Conservation (phyloP, 305 asterid genomes). For the Lippia alba region DNA sequence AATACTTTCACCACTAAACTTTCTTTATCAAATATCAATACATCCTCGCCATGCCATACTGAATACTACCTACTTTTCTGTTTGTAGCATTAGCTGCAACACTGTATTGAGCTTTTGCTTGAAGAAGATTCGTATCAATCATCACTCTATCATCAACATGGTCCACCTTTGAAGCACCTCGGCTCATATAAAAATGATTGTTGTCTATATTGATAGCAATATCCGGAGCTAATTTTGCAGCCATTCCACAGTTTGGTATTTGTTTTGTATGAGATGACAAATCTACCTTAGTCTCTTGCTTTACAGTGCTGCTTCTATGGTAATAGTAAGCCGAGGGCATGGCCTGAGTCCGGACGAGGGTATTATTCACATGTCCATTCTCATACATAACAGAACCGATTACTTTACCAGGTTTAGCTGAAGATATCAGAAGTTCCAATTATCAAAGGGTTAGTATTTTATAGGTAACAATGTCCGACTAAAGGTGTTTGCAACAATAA, state of each 20-base stretch:
- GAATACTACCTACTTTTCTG: slow-evolving; percentile 66
- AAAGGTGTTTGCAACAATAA: too few relatives aligned
- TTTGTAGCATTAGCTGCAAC: slow-evolving; percentile 43
- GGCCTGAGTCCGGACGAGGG: slow-evolving; percentile 42
- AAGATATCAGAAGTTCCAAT: slow-evolving; percentile 20
- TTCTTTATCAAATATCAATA: slow-evolving; percentile 39
- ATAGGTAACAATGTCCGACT: neutral
- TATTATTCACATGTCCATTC: slow-evolving; percentile 44
- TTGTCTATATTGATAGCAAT: slow-evolving; percentile 63
- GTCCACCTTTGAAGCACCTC: slow-evolving; percentile 48
- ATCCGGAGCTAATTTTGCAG: slow-evolving; percentile 64
- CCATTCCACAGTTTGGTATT: slow-evolving; percentile 56
- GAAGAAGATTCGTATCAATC: slow-evolving; percentile 63
- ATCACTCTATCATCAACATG: slow-evolving; percentile 54
- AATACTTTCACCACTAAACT: too few relatives aligned
- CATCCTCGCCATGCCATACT: slow-evolving; percentile 70
- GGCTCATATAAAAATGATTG: slow-evolving; percentile 58
- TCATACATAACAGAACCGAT: slow-evolving; percentile 57
- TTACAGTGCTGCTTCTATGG: slow-evolving; percentile 43
- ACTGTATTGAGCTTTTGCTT: slow-evolving; percentile 60
- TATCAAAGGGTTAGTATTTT: slow-evolving; percentile 18
- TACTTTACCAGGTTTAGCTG: slow-evolving; percentile 80
- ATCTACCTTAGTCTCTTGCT: slow-evolving; percentile 47
- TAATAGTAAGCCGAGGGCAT: slow-evolving; percentile 47
- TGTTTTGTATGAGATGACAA: slow-evolving; percentile 48